Evolutionary conservation across 176 grass and related monocot species (phyloP).

Genomic region (Oropetium thomaeum): DNA sequence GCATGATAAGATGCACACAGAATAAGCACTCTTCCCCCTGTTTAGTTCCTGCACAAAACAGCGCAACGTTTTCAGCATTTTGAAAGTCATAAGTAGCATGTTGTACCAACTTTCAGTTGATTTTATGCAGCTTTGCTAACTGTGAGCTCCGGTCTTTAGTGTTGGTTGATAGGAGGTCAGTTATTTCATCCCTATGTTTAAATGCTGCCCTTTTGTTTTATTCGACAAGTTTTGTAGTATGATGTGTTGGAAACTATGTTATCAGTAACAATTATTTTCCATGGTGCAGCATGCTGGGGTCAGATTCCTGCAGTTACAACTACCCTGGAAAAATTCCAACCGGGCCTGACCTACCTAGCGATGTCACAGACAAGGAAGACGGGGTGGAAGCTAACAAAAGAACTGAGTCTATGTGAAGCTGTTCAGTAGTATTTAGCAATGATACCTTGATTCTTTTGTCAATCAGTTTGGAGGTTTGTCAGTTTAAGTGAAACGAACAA

Average conservation of each 20-base stretch:
- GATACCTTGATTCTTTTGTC: not conserved
- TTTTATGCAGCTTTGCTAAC: slow-evolving; percentile 62
- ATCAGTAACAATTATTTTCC: not conserved
- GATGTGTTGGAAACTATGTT: no score
- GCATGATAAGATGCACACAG: not conserved
- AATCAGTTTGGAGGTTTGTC: not conserved
- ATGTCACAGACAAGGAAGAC: slow-evolving; percentile 31
- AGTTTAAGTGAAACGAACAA: not conserved
- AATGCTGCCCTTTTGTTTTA: not conserved
- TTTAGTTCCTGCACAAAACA: not conserved
- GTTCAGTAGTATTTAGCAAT: not conserved
- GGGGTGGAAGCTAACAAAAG: slow-evolving; percentile 2
- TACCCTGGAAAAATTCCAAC: slow-evolving; percentile 61
- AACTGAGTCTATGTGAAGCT: slow-evolving; percentile 4
- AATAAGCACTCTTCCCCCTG: not conserved
- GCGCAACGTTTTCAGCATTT: not conserved
- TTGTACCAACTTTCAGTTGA: slow-evolving; percentile 5
- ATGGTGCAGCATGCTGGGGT: slow-evolving; percentile 54
- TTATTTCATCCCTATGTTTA: not conserved
- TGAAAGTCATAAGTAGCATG: not conserved
- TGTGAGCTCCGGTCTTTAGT: slow-evolving; percentile 87
- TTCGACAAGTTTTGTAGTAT: not conserved
- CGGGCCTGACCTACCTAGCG: slow-evolving; percentile 51
- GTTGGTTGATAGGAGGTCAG: slow-evolving; percentile 74
- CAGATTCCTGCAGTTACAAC: slow-evolving; percentile 30